These are phyloP conservation scores for Mucor plumbeus DNA, from an alignment of 371 early-diverging fungal species.

Conservation along the genomic window DNA sequence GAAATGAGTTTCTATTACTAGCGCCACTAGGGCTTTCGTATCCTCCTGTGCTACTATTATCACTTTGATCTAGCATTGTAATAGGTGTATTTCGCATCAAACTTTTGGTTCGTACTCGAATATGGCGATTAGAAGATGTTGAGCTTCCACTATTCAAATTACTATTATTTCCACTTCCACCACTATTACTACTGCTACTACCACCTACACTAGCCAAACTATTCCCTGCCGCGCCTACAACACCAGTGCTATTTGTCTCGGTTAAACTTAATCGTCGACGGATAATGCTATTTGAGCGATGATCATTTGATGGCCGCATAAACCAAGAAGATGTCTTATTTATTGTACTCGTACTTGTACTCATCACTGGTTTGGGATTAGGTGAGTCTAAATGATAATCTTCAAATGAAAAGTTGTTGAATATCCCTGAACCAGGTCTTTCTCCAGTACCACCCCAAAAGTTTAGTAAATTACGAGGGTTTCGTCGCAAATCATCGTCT, in stretches of 20 bases:
- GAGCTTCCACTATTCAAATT: conserved; percentile 10
- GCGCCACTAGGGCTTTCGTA: conserved; percentile 14
- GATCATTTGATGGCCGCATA: conserved; percentile 7
- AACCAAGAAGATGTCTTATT: conserved; percentile 19
- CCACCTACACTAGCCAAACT: neutral
- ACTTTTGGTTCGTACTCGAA: conserved; percentile 43
- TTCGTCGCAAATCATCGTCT: conserved; percentile 52
- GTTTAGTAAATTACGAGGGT: conserved; percentile 41
- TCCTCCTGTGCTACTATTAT: conserved; percentile 9
- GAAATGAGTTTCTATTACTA: conserved; percentile 12
- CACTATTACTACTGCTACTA: neutral
- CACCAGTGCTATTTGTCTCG: conserved; percentile 4
- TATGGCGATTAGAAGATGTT: conserved; percentile 20
- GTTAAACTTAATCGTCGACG: conserved; percentile 26
- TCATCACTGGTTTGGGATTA: conserved; percentile 2
- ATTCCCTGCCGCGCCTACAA: neutral
- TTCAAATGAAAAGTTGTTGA: conserved; percentile 25
- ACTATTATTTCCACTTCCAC: neutral
- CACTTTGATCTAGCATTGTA: conserved; percentile 16
- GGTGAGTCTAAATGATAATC: conserved; percentile 24
- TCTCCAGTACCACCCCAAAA: conserved; percentile 48
- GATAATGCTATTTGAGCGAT: conserved; percentile 20
- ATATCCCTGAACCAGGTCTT: conserved; percentile 30
- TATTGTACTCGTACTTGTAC: conserved; percentile 23
- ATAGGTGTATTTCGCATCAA: conserved; percentile 47